phyloP scores from a whole-genome alignment of 169 alveolate genomes.

The Eimeria necatrix region DNA sequence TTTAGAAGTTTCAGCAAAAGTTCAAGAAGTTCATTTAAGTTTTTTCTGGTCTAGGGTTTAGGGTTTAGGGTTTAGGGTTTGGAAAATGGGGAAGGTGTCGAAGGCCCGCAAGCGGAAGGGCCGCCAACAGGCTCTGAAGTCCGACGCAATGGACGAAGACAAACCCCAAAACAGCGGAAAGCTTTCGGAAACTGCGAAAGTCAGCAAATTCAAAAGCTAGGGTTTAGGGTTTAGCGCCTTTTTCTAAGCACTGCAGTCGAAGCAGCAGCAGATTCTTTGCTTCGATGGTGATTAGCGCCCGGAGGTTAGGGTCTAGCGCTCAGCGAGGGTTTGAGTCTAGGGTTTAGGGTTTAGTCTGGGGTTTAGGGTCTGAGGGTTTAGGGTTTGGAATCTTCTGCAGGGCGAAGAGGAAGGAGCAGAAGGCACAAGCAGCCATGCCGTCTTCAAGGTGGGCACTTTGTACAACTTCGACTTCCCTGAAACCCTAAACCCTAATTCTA shows the following conservation, averaged over 20 bases:
- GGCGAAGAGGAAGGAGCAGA: constrained; percentile 39
- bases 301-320: too few species aligned
- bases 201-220: background rate
- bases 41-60: background rate
- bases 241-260: background rate
- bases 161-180: constrained; percentile 20
- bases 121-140: constrained; percentile 47
- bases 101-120: constrained; percentile 76
- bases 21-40: background rate
- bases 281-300: too few species aligned
- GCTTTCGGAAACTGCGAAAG: background rate
- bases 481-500: constrained; percentile 2
- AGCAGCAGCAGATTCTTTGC: too few species aligned
- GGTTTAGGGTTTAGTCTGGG: background rate
- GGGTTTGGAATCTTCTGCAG: constrained; percentile 54
- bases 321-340: constrained; percentile 21
- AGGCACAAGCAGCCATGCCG: constrained; percentile 24
- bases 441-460: constrained; percentile 49
- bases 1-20: background rate
- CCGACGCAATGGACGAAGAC: constrained; percentile 64
- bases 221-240: constrained; percentile 18
- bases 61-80: constrained; percentile 74
- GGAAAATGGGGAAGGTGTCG: constrained; percentile 69
- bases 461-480: background rate
- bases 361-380: constrained; percentile 7